Conservation (phyloP, 805 yeast genomes). For the Schwanniomyces polymorphus region DNA sequence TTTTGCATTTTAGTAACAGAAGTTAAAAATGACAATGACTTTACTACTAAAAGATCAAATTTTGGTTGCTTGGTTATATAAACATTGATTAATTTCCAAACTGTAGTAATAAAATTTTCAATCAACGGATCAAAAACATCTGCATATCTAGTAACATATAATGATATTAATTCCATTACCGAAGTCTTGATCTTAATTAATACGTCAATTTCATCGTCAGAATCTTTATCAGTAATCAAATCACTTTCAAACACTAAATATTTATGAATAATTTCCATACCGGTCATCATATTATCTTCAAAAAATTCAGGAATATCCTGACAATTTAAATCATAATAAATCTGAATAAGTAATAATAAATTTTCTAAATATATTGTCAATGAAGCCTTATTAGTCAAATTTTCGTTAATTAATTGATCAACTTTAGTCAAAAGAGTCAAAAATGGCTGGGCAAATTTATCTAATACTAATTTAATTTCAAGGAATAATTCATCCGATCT, state of each 20-base stretch:
- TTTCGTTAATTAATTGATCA: constrained; percentile 58
- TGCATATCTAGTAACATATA: constrained; percentile 87
- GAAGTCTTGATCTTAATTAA: constrained; percentile 74
- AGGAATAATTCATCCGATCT: constrained; percentile 85
- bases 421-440: constrained; percentile 64
- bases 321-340: constrained; percentile 91
- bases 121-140: constrained; percentile 85
- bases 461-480: constrained; percentile 85
- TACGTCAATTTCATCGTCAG: constrained; percentile 68
- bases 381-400: constrained; percentile 48
- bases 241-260: constrained; percentile 65
- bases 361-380: constrained; percentile 66
- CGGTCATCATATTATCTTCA: constrained; percentile 79
- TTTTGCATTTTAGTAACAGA: constrained; percentile 72
- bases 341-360: constrained; percentile 67
- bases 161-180: constrained; percentile 79
- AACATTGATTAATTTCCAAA: constrained; percentile 73
- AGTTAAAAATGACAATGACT: constrained; percentile 77
- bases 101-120: constrained; percentile 73
- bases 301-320: constrained; percentile 98
- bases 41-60: constrained; percentile 81
- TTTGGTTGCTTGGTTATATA: constrained; percentile 68
- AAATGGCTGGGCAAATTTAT: constrained; percentile 80
- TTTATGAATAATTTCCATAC: constrained; percentile 81
- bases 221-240: constrained; percentile 52